Evolutionary conservation across 2,329 filamentous ascomycete species (phyloP).

Genomic region (Phialocephala sp.): DNA sequence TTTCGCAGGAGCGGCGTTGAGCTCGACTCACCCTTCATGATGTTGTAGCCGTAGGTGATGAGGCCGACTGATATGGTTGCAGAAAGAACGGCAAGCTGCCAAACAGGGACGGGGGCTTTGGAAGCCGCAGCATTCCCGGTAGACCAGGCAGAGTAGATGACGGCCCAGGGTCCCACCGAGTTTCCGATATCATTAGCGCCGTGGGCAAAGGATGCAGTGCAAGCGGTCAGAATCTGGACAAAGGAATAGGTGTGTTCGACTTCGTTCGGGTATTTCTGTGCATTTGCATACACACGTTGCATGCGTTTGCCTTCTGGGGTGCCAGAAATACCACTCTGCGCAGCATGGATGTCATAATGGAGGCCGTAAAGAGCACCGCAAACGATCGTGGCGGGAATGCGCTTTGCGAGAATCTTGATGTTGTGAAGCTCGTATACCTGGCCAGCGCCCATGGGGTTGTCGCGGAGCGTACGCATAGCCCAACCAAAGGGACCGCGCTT

Average conservation of each 20-base stretch:
- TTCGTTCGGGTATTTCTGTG: conserved; percentile 71
- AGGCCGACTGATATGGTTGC: conserved; percentile 69
- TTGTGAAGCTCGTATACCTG: conserved; percentile 78
- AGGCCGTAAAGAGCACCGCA: conserved; percentile 72
- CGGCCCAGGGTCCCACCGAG: conserved; percentile 72
- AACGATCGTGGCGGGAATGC: conserved; percentile 71
- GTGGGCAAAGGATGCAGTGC: conserved; percentile 60
- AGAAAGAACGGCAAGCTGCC: conserved; percentile 76
- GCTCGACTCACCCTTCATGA: conserved; percentile 72
- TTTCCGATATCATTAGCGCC: conserved; percentile 81
- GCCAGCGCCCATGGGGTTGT: conserved; percentile 75
- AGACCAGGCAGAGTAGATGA: conserved; percentile 70
- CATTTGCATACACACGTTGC: conserved; percentile 68
- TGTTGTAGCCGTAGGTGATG: conserved; percentile 80
- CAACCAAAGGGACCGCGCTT: conserved; percentile 74
- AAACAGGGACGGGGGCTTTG: conserved; percentile 72
- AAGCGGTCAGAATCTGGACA: conserved; percentile 58
- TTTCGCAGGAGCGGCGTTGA: neutral
- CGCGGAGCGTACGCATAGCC: conserved; percentile 78
- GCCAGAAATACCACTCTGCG: conserved; percentile 71
- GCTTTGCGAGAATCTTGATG: conserved; percentile 65
- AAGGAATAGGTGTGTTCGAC: conserved; percentile 67
- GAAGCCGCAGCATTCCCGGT: conserved; percentile 64
- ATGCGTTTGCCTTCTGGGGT: conserved; percentile 77
- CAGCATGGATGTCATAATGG: conserved; percentile 82